Evolutionary conservation across 768 basidiomycete genomes (phyloP).

Genomic region (Brasilioporus rufonigricans): DNA sequence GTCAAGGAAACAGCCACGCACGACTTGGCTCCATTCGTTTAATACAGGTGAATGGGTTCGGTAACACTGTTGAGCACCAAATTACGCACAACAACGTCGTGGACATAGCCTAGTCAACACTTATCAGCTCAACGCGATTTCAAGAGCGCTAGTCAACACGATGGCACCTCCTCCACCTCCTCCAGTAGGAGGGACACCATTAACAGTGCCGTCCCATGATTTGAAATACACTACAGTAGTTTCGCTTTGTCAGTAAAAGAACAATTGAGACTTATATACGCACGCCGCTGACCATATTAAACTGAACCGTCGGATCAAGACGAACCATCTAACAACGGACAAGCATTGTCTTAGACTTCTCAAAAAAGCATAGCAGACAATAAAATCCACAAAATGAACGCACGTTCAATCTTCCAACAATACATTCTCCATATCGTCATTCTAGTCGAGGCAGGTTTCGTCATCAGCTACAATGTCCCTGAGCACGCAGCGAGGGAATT

Average conservation of each 20-base stretch:
- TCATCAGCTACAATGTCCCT: slow-evolving; percentile 13
- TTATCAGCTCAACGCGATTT: neutral
- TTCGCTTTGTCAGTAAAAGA: neutral
- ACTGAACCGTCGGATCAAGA: neutral
- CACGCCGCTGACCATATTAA: slow-evolving; percentile 27
- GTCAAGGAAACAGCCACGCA: no score
- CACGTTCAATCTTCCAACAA: neutral
- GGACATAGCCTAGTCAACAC: slow-evolving; percentile 36
- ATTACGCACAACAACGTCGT: no score
- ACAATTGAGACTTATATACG: neutral
- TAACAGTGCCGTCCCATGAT: slow-evolving; percentile 50
- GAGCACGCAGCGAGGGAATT: neutral
- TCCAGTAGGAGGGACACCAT: slow-evolving; percentile 24
- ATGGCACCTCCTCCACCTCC: neutral
- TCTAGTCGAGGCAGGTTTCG: neutral
- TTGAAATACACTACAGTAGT: slow-evolving; percentile 37
- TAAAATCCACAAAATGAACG: neutral
- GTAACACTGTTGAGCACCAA: slow-evolving; percentile 32
- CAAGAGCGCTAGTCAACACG: neutral
- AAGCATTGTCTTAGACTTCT: neutral
- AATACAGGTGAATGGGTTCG: slow-evolving; percentile 29
- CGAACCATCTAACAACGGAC: neutral
- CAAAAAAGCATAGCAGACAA: neutral
- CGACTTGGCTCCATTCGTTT: slow-evolving; percentile 7
- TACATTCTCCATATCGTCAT: neutral